Evolutionary conservation across 2,329 filamentous ascomycete genomes (phyloP).

Genomic region (Acephala macrosclerotiorum): DNA sequence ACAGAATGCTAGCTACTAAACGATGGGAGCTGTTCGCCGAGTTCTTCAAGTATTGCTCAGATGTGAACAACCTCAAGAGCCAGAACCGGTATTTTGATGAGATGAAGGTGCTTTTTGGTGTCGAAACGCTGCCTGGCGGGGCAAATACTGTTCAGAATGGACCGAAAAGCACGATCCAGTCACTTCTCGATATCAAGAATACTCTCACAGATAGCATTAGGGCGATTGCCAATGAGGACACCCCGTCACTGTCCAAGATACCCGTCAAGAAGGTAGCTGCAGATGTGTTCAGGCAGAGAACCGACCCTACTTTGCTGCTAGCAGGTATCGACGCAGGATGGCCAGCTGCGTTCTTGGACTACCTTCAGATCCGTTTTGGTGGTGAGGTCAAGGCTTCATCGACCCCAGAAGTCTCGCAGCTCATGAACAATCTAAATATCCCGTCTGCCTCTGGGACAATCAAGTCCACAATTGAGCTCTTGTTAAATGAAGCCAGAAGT

Average conservation of each 20-base stretch:
- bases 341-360: slow-evolving; percentile 20
- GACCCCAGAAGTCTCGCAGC: too few relatives aligned
- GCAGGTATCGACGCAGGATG: slow-evolving; percentile 24
- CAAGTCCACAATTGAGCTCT: too few relatives aligned
- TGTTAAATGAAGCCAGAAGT: too few relatives aligned
- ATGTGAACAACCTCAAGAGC: not conserved
- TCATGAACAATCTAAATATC: too few relatives aligned
- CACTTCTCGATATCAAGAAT: not conserved
- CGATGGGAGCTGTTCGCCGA: not conserved
- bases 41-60: slow-evolving; percentile 2
- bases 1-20: too few relatives aligned
- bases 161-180: not conserved
- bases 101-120: not conserved
- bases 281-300: slow-evolving; percentile 12
- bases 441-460: too few relatives aligned
- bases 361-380: slow-evolving; percentile 1
- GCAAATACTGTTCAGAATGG: not conserved
- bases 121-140: not conserved
- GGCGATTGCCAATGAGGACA: not conserved
- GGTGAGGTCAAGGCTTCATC: too few relatives aligned
- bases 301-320: slow-evolving; percentile 22
- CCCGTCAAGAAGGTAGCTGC: not conserved
- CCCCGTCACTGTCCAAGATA: not conserved
- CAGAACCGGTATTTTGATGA: not conserved
- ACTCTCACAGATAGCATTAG: not conserved